Percentiles rank a stretch among this genome's conserved stretches.
Conservation (phyloP, 2,329 filamentous ascomycete genomes). For the Fusarium poae region DNA sequence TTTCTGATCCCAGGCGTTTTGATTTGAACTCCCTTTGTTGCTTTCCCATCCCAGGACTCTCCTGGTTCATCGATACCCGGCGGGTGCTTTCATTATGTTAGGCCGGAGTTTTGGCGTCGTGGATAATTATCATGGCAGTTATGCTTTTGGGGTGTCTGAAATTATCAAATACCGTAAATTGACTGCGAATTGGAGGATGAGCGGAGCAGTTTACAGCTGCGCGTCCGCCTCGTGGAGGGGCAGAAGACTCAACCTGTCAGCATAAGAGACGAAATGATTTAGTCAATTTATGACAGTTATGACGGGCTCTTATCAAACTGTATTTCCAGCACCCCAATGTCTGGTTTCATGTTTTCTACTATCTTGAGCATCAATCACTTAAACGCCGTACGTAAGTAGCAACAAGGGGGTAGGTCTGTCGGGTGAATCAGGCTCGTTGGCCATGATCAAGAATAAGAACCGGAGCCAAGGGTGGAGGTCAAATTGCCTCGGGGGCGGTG, state of each 20-base stretch:
- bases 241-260: not conserved
- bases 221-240: not conserved
- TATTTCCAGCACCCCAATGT: not conserved
- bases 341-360: not conserved
- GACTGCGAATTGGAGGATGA: slow-evolving; percentile 11
- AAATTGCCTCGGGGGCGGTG: slow-evolving; percentile 44
- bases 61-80: slow-evolving; percentile 37
- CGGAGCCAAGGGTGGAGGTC: slow-evolving; percentile 17
- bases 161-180: not conserved
- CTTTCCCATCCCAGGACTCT: slow-evolving; percentile 16
- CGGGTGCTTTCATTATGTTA: slow-evolving; percentile 17
- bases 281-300: not conserved
- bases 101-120: slow-evolving; percentile 26
- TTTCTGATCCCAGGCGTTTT: slow-evolving; percentile 47
- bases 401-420: slow-evolving; percentile 1
- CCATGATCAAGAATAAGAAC: slow-evolving; percentile 18
- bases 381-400: not conserved
- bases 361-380: not conserved
- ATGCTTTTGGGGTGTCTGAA: slow-evolving; percentile 4
- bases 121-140: not conserved
- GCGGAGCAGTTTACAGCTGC: not conserved
- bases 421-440: slow-evolving; percentile 20
- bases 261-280: not conserved
- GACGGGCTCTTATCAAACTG: not conserved
- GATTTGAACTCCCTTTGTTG: slow-evolving; percentile 8